Conservation (phyloP, 345 rosid genomes). For the Rhodamnia argentea region DNA sequence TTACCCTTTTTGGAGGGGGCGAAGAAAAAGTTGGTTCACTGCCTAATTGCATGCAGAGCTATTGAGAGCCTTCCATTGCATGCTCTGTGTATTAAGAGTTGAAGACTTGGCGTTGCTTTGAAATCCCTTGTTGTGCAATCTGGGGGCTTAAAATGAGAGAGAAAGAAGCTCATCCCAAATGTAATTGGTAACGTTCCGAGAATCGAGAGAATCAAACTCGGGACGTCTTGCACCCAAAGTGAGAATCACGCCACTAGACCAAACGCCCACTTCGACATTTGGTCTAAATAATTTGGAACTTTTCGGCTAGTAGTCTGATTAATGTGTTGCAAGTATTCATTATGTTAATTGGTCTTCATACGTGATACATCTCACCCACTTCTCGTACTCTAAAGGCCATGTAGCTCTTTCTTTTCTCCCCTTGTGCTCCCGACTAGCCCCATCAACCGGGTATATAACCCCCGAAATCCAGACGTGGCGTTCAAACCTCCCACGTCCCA, state of each 20-base stretch:
- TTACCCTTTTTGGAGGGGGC: neutral
- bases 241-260: conserved; percentile 93
- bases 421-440: too few relatives aligned
- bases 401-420: too few relatives aligned
- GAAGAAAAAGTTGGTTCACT: neutral
- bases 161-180: neutral
- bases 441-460: too few relatives aligned
- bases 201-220: conserved; percentile 78
- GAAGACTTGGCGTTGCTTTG: neutral
- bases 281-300: neutral
- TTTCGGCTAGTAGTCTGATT: neutral
- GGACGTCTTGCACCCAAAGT: conserved; percentile 95
- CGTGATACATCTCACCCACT: neutral
- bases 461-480: too few relatives aligned
- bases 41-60: neutral
- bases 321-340: neutral
- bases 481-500: too few relatives aligned
- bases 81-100: neutral
- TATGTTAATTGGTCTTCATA: neutral
- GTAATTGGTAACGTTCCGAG: conserved; percentile 48
- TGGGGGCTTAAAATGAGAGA: neutral
- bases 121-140: neutral
- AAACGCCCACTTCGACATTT: conserved; percentile 32
- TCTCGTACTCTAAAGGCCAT: neutral
- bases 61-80: neutral